Conservation (phyloP, 2,329 filamentous ascomycete species). For the Nothopassalora personata region DNA sequence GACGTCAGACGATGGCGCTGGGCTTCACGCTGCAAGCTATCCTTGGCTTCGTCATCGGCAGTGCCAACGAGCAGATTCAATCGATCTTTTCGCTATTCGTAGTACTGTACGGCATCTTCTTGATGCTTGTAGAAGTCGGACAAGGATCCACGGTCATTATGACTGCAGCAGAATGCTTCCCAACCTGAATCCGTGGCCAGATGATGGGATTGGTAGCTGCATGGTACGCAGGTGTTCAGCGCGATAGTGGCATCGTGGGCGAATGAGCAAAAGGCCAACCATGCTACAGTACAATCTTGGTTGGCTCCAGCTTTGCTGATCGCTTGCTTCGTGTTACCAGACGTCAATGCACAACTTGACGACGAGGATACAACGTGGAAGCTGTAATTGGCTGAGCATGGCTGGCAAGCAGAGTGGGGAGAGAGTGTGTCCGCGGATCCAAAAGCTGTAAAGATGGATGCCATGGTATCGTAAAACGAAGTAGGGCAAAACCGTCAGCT, state of each 20-base stretch:
- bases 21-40: conserved; percentile 68
- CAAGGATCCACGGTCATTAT: conserved; percentile 63
- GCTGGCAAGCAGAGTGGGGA: no score
- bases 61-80: conserved; percentile 42
- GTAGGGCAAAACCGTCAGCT: not conserved
- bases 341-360: conserved; percentile 10
- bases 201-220: conserved; percentile 65
- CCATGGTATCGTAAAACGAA: conserved; percentile 2
- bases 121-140: conserved; percentile 70
- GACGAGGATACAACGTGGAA: no score
- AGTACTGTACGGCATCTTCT: conserved; percentile 71
- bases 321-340: conserved; percentile 49
- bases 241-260: conserved; percentile 52
- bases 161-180: conserved; percentile 75
- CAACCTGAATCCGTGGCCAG: conserved; percentile 76
- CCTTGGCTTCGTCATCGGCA: conserved; percentile 82
- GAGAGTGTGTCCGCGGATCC: conserved; percentile 7
- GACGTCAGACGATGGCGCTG: conserved; percentile 64
- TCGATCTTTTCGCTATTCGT: conserved; percentile 50
- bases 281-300: conserved; percentile 72
- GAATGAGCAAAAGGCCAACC: conserved; percentile 53
- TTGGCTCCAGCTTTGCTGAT: conserved; percentile 68
- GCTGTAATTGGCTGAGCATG: no score
- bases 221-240: conserved; percentile 62
- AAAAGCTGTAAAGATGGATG: conserved; percentile 7